Evolutionary conservation across 2,329 filamentous ascomycete species (phyloP), one percentile per base, ranked within the genome.

Genomic region (Clonostachys solani): DNA sequence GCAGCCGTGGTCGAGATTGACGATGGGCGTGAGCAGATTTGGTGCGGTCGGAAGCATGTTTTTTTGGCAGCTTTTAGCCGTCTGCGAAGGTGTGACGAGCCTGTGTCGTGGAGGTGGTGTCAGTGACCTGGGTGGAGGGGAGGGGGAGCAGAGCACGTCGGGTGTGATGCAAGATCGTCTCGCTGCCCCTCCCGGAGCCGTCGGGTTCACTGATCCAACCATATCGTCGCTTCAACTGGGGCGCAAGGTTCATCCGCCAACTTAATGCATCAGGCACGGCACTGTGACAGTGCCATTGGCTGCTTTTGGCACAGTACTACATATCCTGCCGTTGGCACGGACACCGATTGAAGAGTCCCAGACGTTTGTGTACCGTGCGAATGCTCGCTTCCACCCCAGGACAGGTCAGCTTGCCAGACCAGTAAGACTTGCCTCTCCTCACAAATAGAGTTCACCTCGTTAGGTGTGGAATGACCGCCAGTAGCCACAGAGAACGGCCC

Each of bases 81-180:
- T 36, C n/a, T 12, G n/a, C 16, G 34, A 18, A 13, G 44, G 17
- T n/a, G 18, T 12, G 35, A 15, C 16, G 19, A 15, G 16, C 18
- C 13, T 13, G 23, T 12, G 15, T 18, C 35, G 34, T n/a, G 44
- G 35, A 12, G 15, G 44, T 16, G n/a, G 17, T 12, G 35, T 45
- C 18, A 36, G 33, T 45, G 29, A 12, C n/a, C 29, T 29, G 23
- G 9, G 23, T 29, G 23, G 18, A 19, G 6, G 33, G 43, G 44
- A 18, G 35, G 35, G 35, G 29, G 40, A 37, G 15, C 33, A 18
- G 51, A 53, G 19, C 50, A 37, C 43, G 47, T 38, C 41, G 42
- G 45, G 50, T 38, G 57, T 58, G 55, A 57, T 55, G 55, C 57
- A 46, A 49, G 55, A 57, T 57, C 55, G 55, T 50, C 55, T 40